These are phyloP conservation scores for Stachybotrys chartarum DNA, from an alignment of 2,329 filamentous ascomycete species.

Conservation along the genomic window DNA sequence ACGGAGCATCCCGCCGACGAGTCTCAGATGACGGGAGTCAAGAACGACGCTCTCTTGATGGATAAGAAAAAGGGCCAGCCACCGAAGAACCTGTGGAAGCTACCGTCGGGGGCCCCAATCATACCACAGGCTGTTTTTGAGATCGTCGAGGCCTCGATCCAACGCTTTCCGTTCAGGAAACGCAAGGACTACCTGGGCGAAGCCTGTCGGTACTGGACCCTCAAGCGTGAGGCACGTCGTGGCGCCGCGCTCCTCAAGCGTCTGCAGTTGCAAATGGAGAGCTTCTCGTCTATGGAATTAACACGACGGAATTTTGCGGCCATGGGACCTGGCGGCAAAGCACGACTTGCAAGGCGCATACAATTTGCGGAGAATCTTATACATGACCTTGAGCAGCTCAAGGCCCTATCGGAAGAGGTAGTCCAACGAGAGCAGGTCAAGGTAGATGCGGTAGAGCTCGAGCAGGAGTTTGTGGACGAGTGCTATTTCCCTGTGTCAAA, in stretches of 20 bases:
- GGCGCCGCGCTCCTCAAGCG: constrained; percentile 90
- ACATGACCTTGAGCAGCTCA: constrained; percentile 70
- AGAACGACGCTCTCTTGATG: constrained; percentile 66
- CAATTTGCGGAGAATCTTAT: constrained; percentile 76
- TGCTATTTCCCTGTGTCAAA: constrained; percentile 87
- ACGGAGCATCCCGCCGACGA: constrained; percentile 72
- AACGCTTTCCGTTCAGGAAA: constrained; percentile 72
- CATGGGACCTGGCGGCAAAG: constrained; percentile 79
- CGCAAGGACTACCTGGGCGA: constrained; percentile 90
- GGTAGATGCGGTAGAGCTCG: constrained; percentile 65
- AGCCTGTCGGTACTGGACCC: constrained; percentile 93
- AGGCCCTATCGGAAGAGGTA: constrained; percentile 60
- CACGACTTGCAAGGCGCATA: constrained; percentile 72
- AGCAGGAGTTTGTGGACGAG: constrained; percentile 74
- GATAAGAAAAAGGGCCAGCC: constrained; percentile 60
- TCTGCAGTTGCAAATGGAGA: constrained; percentile 89
- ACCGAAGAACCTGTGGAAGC: constrained; percentile 60
- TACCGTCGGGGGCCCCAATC: constrained; percentile 90
- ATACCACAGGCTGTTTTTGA: constrained; percentile 86
- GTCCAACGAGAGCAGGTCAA: constrained; percentile 73
- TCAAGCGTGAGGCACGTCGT: constrained; percentile 87
- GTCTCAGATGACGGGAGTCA: constrained; percentile 74
- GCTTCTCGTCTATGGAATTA: constrained; percentile 95
- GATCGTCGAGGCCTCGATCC: constrained; percentile 74
- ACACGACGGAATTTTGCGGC: constrained; percentile 91